Evolutionary conservation across 345 rosid genomes (phyloP).

Genomic region (Firmiana major): DNA sequence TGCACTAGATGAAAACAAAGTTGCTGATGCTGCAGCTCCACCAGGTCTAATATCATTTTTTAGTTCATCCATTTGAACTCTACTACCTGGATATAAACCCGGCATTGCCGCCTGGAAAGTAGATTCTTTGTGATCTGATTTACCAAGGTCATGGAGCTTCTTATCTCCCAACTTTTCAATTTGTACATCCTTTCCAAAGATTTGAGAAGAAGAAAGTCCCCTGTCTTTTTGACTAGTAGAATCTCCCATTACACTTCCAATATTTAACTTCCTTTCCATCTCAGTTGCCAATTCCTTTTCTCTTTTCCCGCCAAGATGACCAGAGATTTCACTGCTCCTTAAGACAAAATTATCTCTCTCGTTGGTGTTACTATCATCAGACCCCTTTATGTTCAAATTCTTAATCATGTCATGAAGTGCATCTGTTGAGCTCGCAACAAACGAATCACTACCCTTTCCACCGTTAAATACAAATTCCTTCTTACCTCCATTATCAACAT

Average conservation of each 20-base stretch:
- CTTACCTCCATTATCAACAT: conserved; percentile 10
- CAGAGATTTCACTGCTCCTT: conserved; percentile 23
- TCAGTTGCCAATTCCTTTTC: conserved; percentile 44
- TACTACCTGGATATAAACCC: conserved; percentile 17
- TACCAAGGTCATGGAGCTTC: conserved; percentile 21
- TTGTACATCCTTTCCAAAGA: conserved; percentile 23
- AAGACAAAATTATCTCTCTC: conserved; percentile 19
- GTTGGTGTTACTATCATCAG: not conserved
- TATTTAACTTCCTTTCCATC: conserved; percentile 54
- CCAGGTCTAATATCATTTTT: not conserved
- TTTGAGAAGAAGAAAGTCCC: conserved; percentile 26
- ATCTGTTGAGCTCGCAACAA: conserved; percentile 27
- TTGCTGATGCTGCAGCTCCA: conserved; percentile 19
- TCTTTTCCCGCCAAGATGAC: conserved; percentile 33
- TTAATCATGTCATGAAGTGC: conserved; percentile 42
- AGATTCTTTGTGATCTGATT: conserved; percentile 27
- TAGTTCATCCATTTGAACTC: conserved; percentile 13
- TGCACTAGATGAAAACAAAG: conserved; percentile 16
- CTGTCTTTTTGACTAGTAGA: conserved; percentile 26
- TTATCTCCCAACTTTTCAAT: conserved; percentile 27
- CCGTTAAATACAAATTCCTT: conserved; percentile 17
- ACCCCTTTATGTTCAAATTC: conserved; percentile 42
- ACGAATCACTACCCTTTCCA: conserved; percentile 19
- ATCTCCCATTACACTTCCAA: conserved; percentile 28
- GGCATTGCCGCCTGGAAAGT: conserved; percentile 23